These are phyloP conservation scores for Toxoplasma gondii DNA, from an alignment of 169 alveolate species.

Conservation along the genomic window DNA sequence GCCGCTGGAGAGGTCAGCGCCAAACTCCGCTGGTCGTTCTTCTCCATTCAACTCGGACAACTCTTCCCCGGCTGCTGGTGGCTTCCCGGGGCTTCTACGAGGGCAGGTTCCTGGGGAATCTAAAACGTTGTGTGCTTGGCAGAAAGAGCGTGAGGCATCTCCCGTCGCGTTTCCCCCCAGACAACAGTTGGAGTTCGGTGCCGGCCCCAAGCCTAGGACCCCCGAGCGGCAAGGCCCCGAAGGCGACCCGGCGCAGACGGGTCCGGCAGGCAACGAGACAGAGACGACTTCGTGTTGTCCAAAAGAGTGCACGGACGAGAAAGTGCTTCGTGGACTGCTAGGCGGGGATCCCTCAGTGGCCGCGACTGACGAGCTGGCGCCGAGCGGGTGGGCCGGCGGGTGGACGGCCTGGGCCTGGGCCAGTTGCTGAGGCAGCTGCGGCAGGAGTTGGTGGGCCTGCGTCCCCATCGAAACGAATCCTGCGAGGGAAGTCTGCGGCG, in stretches of 20 bases:
- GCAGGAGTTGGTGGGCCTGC: background rate
- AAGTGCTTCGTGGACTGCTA: constrained; percentile 39
- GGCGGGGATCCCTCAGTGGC: constrained; percentile 61
- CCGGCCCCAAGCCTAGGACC: background rate
- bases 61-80: background rate
- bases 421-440: background rate
- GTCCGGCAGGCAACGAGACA: background rate
- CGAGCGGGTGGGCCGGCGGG: constrained; percentile 1
- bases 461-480: background rate
- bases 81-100: background rate
- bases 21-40: background rate
- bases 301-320: constrained; percentile 6
- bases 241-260: background rate
- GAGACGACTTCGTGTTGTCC: constrained; percentile 1
- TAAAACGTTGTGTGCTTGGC: background rate
- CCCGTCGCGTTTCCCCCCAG: background rate
- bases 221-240: background rate
- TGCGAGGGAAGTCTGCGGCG: background rate
- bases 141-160: background rate
- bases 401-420: background rate
- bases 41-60: background rate
- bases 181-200: constrained; percentile 9
- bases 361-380: constrained; percentile 33
- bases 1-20: background rate
- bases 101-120: background rate